Conservation (phyloP, 148 eudicot genomes). For the Nyssa sinensis region DNA sequence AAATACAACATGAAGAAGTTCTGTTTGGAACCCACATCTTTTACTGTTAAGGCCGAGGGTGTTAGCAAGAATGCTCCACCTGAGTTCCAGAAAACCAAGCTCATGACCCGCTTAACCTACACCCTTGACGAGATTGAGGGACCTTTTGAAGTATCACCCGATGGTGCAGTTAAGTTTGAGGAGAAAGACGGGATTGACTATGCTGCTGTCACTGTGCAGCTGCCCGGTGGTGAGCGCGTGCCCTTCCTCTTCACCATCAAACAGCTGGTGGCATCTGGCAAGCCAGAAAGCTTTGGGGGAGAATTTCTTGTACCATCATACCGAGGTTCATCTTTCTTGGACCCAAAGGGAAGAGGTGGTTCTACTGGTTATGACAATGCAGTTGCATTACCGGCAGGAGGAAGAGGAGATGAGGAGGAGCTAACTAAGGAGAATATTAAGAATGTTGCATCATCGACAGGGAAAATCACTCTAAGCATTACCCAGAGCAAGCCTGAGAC, state of each 20-base stretch:
- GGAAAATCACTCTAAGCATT: slow-evolving; percentile 69
- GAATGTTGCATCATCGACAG: slow-evolving; percentile 63
- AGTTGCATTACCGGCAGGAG: slow-evolving; percentile 98
- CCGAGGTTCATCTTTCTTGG: slow-evolving; percentile 93
- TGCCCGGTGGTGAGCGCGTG: slow-evolving; percentile 97
- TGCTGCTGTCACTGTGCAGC: slow-evolving; percentile 96
- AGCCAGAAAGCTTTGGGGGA: slow-evolving; percentile 73
- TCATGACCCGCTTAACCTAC: slow-evolving; percentile 97
- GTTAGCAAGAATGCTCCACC: slow-evolving; percentile 74
- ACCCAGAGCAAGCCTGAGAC: slow-evolving; percentile 80
- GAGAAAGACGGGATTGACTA: slow-evolving; percentile 99
- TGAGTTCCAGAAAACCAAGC: slow-evolving; percentile 94
- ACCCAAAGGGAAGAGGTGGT: slow-evolving; percentile 99
- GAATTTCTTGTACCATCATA: slow-evolving; percentile 95
- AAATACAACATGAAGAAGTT: slow-evolving; percentile 89
- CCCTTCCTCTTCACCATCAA: slow-evolving; percentile 94
- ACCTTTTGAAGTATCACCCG: slow-evolving; percentile 77
- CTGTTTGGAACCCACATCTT: slow-evolving; percentile 93
- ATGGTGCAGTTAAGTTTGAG: slow-evolving; percentile 84
- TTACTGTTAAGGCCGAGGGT: slow-evolving; percentile 90
- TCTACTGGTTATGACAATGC: slow-evolving; percentile 97
- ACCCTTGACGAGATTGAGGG: slow-evolving; percentile 98
- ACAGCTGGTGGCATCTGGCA: slow-evolving; percentile 92
- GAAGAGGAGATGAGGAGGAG: slow-evolving; percentile 98
- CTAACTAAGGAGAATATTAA: slow-evolving; percentile 84